Base-by-base conservation (phyloP, 257 asterid genomes). In the Solanum peruvianum region DNA sequence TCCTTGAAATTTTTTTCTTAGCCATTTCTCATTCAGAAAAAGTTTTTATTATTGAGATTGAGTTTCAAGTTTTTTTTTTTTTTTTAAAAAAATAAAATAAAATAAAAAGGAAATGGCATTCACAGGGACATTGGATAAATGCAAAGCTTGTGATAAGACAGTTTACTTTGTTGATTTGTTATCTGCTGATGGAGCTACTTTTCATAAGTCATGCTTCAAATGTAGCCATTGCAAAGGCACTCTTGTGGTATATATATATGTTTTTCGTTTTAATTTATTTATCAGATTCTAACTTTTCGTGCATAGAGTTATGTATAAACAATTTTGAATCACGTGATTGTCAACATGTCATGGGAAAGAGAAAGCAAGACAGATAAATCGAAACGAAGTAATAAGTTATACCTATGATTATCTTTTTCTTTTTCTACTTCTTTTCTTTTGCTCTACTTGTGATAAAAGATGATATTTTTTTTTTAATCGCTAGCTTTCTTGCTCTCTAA, bases 141-240 rank as follows among this genome's bases (percentile, higher is more conserved):
- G 93, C 91, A 91, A 89, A 86, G 92, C 92, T 86, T 91, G 92
- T 87, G 92, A 91, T 41, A 91, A 91, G 90, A 91, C 92, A 15
- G 92, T 91, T 31, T 91, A 91, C 64, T 91, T 91, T 71, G 91
- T 89, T 37, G 93, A 91, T 89, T 88, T 91, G 86, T 82, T 91
- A 81, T 84, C 91, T 12, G 91, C 92, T 44, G 93, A 91, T 89
- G 93, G 93, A 44, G 56, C 88, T 3, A 91, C 89, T 83, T 91
- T 62, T 45, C 93, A 91, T 78, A 91, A 88, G 39, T 85, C 90
- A 1, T 91, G 93, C 90, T 91, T 91, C 86, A 91, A 91, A 89
- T 91, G 93, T 88, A 90, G 90, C 88, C 92, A 91, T 4, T 91
- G 92, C 91, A 91, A 90, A 88, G 93, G 93, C 62, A 91, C 93